Evolutionary conservation across 1,139 yeast species (phyloP).

Genomic region (Kluyveromyces sp.): DNA sequence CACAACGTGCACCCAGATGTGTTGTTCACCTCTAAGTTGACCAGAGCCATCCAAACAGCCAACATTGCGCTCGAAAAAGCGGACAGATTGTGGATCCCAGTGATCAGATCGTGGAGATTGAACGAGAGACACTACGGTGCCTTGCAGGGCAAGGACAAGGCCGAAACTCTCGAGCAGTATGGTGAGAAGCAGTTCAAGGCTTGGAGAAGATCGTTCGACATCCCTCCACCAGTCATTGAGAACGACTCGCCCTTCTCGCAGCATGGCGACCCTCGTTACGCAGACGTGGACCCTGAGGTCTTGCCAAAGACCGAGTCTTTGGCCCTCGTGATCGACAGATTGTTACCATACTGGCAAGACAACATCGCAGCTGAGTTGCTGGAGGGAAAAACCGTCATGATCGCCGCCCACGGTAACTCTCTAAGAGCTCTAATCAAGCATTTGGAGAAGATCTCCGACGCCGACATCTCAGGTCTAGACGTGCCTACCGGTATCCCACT

Average conservation of each 20-base stretch:
- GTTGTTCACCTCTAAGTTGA: slow-evolving; percentile 82
- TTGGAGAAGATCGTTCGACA: slow-evolving; percentile 97
- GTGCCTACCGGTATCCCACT: slow-evolving; percentile 99
- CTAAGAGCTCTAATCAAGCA: slow-evolving; percentile 95
- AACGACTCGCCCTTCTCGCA: slow-evolving; percentile 79
- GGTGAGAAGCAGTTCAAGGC: slow-evolving; percentile 93
- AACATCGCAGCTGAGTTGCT: slow-evolving; percentile 80
- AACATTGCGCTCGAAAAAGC: slow-evolving; percentile 87
- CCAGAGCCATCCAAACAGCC: slow-evolving; percentile 97
- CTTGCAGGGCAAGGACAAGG: slow-evolving; percentile 97
- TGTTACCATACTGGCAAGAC: slow-evolving; percentile 97
- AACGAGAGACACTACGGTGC: slow-evolving; percentile 99
- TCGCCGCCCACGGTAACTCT: slow-evolving; percentile 99
- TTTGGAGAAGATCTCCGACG: slow-evolving; percentile 90
- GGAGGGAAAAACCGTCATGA: slow-evolving; percentile 80
- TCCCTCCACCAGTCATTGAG: slow-evolving; percentile 89
- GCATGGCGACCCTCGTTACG: slow-evolving; percentile 78
- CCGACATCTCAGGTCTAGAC: slow-evolving; percentile 86
- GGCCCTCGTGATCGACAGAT: slow-evolving; percentile 90
- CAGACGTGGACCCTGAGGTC: slow-evolving; percentile 71
- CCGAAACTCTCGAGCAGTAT: slow-evolving; percentile 78
- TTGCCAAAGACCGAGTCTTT: slow-evolving; percentile 94
- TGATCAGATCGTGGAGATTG: slow-evolving; percentile 93
- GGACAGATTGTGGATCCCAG: slow-evolving; percentile 88
- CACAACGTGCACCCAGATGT: slow-evolving; percentile 80